Conservation (phyloP, 306 rosid species). For the Acacia melanoxylon region DNA sequence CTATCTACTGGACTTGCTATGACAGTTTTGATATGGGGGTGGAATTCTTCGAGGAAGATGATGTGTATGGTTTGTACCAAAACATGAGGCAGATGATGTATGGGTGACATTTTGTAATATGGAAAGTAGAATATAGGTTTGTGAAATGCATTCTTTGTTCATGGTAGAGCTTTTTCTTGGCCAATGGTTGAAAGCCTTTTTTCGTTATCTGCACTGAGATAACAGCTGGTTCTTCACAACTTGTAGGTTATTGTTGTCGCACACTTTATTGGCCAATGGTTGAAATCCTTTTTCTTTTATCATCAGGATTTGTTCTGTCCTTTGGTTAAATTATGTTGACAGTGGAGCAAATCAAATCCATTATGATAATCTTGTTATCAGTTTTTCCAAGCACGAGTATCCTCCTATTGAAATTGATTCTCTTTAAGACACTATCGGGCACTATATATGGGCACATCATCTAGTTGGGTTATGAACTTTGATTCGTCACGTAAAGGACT, state of each 20-base stretch:
- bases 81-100: constrained; percentile 41
- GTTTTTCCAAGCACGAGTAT: too few species aligned
- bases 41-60: constrained; percentile 38
- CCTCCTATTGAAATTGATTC: too few species aligned
- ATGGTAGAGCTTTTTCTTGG: not conserved
- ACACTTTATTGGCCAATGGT: not conserved
- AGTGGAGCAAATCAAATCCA: not conserved
- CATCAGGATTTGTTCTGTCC: not conserved
- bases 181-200: too few species aligned
- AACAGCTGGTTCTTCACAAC: not conserved
- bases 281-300: not conserved
- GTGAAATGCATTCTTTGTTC: constrained; percentile 13
- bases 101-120: constrained; percentile 42
- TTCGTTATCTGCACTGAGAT: not conserved
- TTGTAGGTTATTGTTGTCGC: not conserved
- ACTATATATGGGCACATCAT: too few species aligned
- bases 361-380: too few species aligned
- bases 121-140: constrained; percentile 41
- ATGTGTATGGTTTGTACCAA: constrained; percentile 45
- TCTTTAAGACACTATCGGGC: too few species aligned
- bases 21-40: constrained; percentile 49
- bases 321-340: not conserved
- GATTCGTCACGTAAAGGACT: too few species aligned
- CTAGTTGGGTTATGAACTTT: too few species aligned
- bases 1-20: constrained; percentile 38